Evolutionary conservation across 495 filamentous ascomycete species (phyloP).

Genomic region (Evansstolkia leycettana): DNA sequence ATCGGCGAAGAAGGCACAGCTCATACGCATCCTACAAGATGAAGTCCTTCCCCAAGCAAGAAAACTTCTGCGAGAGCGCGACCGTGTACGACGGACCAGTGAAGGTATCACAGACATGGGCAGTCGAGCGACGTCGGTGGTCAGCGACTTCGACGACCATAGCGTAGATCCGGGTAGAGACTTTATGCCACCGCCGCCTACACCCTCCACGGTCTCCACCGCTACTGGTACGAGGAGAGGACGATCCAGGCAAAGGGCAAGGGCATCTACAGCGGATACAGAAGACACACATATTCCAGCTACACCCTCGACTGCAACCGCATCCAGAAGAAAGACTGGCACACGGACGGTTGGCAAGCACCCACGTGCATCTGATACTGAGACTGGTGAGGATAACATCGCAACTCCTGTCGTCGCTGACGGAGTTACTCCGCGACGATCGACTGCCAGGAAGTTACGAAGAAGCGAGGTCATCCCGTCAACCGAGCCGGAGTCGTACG

Average conservation of each 20-base stretch:
- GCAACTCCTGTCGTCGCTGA: constrained; percentile 19
- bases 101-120: constrained; percentile 74
- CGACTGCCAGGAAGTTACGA: constrained; percentile 36
- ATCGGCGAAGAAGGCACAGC: constrained; percentile 76
- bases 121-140: constrained; percentile 39
- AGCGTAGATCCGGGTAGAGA: constrained; percentile 17
- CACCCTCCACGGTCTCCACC: constrained; percentile 30
- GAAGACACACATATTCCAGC: constrained; percentile 19
- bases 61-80: constrained; percentile 60
- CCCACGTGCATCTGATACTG: constrained; percentile 38
- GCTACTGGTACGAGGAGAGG: constrained; percentile 30
- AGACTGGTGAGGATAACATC: constrained; percentile 26
- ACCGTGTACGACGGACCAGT: constrained; percentile 66
- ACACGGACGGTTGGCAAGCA: constrained; percentile 39
- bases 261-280: constrained; percentile 23
- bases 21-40: constrained; percentile 71
- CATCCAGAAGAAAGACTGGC: constrained; percentile 18
- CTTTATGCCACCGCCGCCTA: constrained; percentile 34
- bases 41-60: constrained; percentile 65
- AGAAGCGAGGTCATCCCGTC: constrained; percentile 43
- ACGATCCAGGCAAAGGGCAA: constrained; percentile 25
- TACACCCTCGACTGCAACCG: constrained; percentile 16
- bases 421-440: constrained; percentile 23
- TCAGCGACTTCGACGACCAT: constrained; percentile 28
- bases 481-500: constrained; percentile 24